phyloP scores from a whole-genome alignment of 2,329 filamentous ascomycete genomes.

The Hypoxylon sp. region DNA sequence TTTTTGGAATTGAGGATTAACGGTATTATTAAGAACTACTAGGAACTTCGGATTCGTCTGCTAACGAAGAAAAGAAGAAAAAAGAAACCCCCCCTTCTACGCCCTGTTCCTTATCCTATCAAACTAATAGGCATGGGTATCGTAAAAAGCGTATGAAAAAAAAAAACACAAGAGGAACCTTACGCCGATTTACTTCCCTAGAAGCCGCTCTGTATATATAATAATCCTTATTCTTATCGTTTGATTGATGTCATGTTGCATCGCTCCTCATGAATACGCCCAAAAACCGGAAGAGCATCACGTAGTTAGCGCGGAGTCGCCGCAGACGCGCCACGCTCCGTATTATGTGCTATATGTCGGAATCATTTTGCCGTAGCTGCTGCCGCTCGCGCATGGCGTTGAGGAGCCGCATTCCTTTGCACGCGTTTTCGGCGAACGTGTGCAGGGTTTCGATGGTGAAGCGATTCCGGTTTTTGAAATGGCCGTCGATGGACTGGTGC shows the following conservation, averaged over 20 bases:
- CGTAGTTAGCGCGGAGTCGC: too few relatives aligned
- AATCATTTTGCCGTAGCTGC: not conserved
- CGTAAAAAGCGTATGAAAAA: not conserved
- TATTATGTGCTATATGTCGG: not conserved
- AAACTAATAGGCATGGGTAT: not conserved
- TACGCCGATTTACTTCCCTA: too few relatives aligned
- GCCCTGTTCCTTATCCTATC: too few relatives aligned
- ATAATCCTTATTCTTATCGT: too few relatives aligned
- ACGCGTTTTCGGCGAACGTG: conserved; percentile 55
- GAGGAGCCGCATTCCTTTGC: conserved; percentile 51
- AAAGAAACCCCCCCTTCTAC: too few relatives aligned
- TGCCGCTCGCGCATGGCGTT: conserved; percentile 2
- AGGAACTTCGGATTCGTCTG: not conserved
- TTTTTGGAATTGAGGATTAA: not conserved
- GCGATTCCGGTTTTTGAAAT: conserved; percentile 55
- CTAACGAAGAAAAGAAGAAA: too few relatives aligned
- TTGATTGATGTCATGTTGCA: too few relatives aligned
- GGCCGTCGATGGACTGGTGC: conserved; percentile 54
- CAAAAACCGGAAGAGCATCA: too few relatives aligned
- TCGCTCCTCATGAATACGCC: too few relatives aligned
- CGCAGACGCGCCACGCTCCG: too few relatives aligned
- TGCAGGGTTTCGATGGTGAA: conserved; percentile 56
- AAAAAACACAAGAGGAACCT: not conserved
- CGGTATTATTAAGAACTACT: not conserved
- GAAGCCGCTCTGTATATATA: too few relatives aligned